Percentiles rank a stretch among this genome's conserved stretches.
phyloP scores from a whole-genome alignment of 225 moss, liverwort and hornwort species.

The Pseudoscleropodium purum region DNA sequence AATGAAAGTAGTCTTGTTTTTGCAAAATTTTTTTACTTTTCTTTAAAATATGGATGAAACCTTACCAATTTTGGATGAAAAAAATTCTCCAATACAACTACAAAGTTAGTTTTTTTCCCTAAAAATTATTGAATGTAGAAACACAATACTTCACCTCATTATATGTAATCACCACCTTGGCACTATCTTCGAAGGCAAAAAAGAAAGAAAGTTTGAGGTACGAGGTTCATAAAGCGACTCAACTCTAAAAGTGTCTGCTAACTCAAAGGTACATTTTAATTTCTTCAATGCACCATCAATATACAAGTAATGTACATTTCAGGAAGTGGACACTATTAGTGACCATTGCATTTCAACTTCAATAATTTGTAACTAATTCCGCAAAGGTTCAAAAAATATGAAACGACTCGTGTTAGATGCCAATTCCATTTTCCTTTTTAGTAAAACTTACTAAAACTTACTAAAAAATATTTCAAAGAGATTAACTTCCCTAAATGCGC shows the following conservation, averaged over 20 bases:
- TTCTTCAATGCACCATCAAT: not conserved
- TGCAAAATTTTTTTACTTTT: not conserved
- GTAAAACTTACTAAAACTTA: rapidly evolving
- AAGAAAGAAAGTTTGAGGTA: not conserved
- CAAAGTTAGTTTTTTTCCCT: rapidly evolving
- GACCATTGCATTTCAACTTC: not conserved
- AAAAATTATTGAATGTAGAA: not conserved
- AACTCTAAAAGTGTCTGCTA: rapidly evolving
- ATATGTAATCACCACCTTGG: not conserved
- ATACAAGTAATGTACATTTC: not conserved
- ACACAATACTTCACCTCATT: not conserved
- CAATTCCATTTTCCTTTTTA: not conserved
- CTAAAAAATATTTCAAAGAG: not conserved
- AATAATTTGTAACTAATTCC: not conserved
- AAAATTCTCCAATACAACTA: not conserved
- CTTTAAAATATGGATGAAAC: not conserved
- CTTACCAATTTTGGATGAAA: not conserved
- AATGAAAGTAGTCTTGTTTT: not conserved
- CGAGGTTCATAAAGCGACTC: rapidly evolving
- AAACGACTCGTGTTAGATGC: not conserved
- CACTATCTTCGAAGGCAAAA: rapidly evolving
- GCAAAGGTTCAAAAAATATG: not conserved
- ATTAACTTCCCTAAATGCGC: not conserved
- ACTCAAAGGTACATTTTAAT: too few species aligned
- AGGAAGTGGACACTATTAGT: rapidly evolving